Percentiles rank a stretch among this genome's conserved stretches.
phyloP scores from a whole-genome alignment of 2,329 filamentous ascomycete genomes.

The Rhynchosporium secalis region DNA sequence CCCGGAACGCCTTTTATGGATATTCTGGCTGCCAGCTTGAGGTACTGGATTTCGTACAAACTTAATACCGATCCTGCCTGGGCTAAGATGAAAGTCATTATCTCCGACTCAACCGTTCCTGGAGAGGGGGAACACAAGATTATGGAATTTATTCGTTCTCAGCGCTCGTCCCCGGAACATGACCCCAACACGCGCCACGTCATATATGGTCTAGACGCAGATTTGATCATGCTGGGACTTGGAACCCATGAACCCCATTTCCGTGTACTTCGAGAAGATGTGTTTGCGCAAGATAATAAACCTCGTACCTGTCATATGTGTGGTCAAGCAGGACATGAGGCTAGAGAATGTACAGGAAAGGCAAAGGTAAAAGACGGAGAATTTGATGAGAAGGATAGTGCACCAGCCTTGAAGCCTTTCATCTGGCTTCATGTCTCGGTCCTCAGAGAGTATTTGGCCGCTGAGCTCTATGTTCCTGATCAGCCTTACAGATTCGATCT shows the following conservation, averaged over 20 bases:
- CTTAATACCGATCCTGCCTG: constrained; percentile 94
- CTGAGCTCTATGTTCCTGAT: constrained; percentile 80
- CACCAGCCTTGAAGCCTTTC: constrained; percentile 77
- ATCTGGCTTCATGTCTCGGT: constrained; percentile 97
- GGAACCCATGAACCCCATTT: constrained; percentile 98
- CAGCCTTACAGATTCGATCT: constrained; percentile 89
- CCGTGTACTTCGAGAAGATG: constrained; percentile 92
- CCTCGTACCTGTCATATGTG: constrained; percentile 82
- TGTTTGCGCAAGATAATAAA: constrained; percentile 88
- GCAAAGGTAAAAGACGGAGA: constrained; percentile 77
- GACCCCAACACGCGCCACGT: constrained; percentile 97
- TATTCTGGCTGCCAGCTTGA: constrained; percentile 81
- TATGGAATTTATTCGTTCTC: constrained; percentile 96
- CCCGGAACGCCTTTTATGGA: constrained; percentile 99
- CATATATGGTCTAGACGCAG: constrained; percentile 95
- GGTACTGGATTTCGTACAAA: constrained; percentile 98
- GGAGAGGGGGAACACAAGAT: constrained; percentile 99
- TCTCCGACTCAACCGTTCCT: constrained; percentile 95
- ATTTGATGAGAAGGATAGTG: constrained; percentile 77
- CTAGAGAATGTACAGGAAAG: constrained; percentile 78
- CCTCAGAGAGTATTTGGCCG: constrained; percentile 87
- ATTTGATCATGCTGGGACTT: constrained; percentile 97
- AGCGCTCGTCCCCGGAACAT: constrained; percentile 85
- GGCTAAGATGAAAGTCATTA: constrained; percentile 95
- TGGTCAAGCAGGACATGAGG: constrained; percentile 88